A percentile compares a stretch with the other conserved stretches of the same genome.
phyloP scores from a whole-genome alignment of 768 basidiomycete genomes.

The Mrakia frigida region DNA sequence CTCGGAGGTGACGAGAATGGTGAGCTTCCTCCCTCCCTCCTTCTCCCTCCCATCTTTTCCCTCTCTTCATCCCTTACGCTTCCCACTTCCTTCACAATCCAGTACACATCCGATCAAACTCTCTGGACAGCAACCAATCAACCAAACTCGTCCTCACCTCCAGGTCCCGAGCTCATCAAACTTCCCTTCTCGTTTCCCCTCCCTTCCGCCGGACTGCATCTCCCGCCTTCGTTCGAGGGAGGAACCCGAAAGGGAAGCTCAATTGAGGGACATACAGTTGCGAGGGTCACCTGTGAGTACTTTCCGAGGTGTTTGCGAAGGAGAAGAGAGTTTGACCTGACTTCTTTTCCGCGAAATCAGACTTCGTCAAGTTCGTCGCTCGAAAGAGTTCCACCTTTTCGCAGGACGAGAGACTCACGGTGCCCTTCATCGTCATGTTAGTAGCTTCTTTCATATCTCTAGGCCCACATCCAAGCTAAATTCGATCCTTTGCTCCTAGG shows the following conservation, averaged over 20 bases:
- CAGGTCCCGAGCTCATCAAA: not conserved
- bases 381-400: not conserved
- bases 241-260: not conserved
- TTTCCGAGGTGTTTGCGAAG: not conserved
- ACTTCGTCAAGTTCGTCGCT: conserved; percentile 11
- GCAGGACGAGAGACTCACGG: not conserved
- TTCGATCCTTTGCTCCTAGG: not conserved
- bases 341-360: not conserved
- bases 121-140: not conserved
- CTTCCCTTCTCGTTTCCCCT: not conserved
- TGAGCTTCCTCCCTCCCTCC: not conserved
- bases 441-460: not conserved
- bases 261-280: not conserved
- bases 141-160: not conserved
- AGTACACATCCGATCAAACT: not conserved
- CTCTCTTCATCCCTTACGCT: not conserved
- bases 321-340: not conserved
- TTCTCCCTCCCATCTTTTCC: not conserved
- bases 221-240: not conserved
- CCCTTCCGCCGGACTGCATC: not conserved
- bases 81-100: too few species aligned
- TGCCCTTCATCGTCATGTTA: conserved; percentile 10
- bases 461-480: not conserved
- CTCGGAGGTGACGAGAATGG: not conserved
- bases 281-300: not conserved